Evolutionary conservation across 2,329 filamentous ascomycete genomes (phyloP).

Genomic region (Talaromyces sp.): DNA sequence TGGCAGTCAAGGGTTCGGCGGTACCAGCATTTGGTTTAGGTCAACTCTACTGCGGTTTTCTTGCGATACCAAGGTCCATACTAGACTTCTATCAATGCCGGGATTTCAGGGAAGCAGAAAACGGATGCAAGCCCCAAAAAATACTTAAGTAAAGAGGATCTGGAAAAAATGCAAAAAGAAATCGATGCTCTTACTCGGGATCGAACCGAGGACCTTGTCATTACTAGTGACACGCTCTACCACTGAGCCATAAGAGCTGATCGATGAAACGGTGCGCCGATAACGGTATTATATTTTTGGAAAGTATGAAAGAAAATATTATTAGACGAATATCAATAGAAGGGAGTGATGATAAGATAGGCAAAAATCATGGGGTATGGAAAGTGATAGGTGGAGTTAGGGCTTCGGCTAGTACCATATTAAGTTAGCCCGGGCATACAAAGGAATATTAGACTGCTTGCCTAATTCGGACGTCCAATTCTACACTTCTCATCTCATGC

Average conservation of each 20-base stretch:
- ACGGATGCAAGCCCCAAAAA: neutral
- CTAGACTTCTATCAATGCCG: neutral
- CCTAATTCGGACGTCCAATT: too few relatives aligned
- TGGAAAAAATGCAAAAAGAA: neutral
- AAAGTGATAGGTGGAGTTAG: too few relatives aligned
- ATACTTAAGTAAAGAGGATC: neutral
- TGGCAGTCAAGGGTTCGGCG: neutral
- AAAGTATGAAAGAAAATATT: too few relatives aligned
- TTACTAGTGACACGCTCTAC: constrained; percentile 12
- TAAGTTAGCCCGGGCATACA: too few relatives aligned
- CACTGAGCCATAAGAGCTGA: constrained; percentile 7
- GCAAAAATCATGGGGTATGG: too few relatives aligned
- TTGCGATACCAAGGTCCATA: neutral
- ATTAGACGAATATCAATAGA: too few relatives aligned
- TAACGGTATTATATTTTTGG: too few relatives aligned
- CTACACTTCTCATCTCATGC: too few relatives aligned
- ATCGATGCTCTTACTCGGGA: neutral
- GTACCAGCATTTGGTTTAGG: neutral
- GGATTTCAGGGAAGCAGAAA: neutral
- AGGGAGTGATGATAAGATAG: too few relatives aligned
- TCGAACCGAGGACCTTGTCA: constrained; percentile 9
- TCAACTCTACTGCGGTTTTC: neutral
- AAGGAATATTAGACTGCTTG: too few relatives aligned
- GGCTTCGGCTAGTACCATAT: too few relatives aligned
- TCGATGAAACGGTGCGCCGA: too few relatives aligned